Percentiles rank a stretch among this genome's conserved stretches.
Conservation (phyloP, 805 yeast genomes). For the Hanseniaspora mollemarum region DNA sequence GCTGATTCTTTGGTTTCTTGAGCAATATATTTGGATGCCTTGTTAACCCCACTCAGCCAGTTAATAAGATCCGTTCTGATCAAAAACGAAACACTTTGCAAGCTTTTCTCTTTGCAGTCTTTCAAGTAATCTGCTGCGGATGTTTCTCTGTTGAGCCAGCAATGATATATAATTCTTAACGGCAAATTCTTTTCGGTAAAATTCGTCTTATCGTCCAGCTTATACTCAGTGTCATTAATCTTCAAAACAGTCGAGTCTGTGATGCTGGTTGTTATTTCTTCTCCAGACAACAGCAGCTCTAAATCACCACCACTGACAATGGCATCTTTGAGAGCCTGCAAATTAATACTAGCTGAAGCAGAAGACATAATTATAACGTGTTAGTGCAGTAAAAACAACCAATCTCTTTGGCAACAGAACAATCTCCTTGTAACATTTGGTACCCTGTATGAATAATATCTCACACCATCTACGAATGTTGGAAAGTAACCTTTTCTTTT, state of each 20-base stretch:
- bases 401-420: too few species aligned
- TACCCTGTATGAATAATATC: too few species aligned
- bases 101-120: constrained; percentile 50
- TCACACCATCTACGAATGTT: too few species aligned
- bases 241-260: constrained; percentile 29
- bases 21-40: constrained; percentile 43
- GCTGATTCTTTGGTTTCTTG: constrained; percentile 19
- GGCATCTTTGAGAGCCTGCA: constrained; percentile 9
- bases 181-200: constrained; percentile 43
- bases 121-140: constrained; percentile 72
- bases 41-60: constrained; percentile 65
- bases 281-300: constrained; percentile 20
- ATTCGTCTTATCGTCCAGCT: constrained; percentile 21
- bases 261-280: constrained; percentile 30
- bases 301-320: constrained; percentile 1
- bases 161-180: constrained; percentile 54
- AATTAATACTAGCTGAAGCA: not conserved
- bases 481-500: too few species aligned
- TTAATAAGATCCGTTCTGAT: constrained; percentile 75
- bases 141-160: constrained; percentile 66
- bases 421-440: too few species aligned
- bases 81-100: constrained; percentile 65
- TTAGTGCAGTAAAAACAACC: not conserved
- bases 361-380: not conserved
- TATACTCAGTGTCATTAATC: constrained; percentile 17